Conservation (phyloP, 2,329 filamentous ascomycete species). For the Stachybotrys chartarum region DNA sequence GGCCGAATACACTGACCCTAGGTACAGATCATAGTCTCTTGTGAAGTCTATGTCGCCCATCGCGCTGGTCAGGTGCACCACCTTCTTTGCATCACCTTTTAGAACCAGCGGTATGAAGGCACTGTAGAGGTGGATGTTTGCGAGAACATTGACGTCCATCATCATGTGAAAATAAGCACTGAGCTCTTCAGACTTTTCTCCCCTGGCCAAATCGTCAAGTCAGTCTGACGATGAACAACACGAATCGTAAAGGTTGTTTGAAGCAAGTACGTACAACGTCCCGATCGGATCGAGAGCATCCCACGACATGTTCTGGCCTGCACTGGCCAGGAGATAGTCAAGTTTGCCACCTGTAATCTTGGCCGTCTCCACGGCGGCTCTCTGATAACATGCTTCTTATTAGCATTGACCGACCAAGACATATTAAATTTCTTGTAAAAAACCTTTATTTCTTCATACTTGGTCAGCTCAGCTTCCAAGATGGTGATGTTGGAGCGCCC, state of each 20-base stretch:
- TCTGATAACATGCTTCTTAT: background rate
- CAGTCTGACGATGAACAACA: background rate
- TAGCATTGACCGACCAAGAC: background rate
- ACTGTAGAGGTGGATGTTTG: constrained; percentile 41
- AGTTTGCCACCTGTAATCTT: background rate
- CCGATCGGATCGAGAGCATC: background rate
- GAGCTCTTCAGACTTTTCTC: background rate
- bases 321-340: background rate
- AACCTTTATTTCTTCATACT: background rate
- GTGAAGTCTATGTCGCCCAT: constrained; percentile 35
- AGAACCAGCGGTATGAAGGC: constrained; percentile 43
- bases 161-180: background rate
- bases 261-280: background rate
- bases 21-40: constrained; percentile 25
- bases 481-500: background rate
- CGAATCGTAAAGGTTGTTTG: too few species aligned
- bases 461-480: background rate
- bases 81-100: constrained; percentile 42
- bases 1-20: constrained; percentile 31
- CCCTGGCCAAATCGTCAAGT: background rate
- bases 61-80: constrained; percentile 39
- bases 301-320: background rate
- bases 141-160: constrained; percentile 42
- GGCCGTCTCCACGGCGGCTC: background rate
- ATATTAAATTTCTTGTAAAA: too few species aligned